phyloP scores from a whole-genome alignment of 2,329 filamentous ascomycete species.

The Pseudogymnoascus sp. region DNA sequence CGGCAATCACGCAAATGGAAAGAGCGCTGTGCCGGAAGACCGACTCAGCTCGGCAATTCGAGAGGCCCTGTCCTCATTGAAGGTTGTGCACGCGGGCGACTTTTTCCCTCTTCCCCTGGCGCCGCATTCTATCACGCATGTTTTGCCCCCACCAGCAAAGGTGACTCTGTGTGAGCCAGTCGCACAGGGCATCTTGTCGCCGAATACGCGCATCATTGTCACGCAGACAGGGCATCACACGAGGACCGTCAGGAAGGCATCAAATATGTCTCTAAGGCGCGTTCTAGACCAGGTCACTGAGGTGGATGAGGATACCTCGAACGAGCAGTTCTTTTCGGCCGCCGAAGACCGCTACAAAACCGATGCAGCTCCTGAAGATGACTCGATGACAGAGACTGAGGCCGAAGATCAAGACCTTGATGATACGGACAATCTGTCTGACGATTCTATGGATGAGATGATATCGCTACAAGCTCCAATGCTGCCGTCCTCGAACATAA shows the following conservation, averaged over 20 bases:
- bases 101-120: slow-evolving; percentile 67
- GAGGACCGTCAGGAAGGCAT: slow-evolving; percentile 42
- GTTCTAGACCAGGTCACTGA: slow-evolving; percentile 50
- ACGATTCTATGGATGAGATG: slow-evolving; percentile 88
- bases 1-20: slow-evolving; percentile 31
- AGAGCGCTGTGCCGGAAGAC: slow-evolving; percentile 38
- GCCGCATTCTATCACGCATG: slow-evolving; percentile 79
- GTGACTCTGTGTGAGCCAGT: slow-evolving; percentile 93
- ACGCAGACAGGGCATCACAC: slow-evolving; percentile 51
- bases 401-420: slow-evolving; percentile 54
- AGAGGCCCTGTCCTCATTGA: slow-evolving; percentile 61
- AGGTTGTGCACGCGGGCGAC: slow-evolving; percentile 77
- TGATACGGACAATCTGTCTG: slow-evolving; percentile 68
- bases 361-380: slow-evolving; percentile 43
- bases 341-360: slow-evolving; percentile 67
- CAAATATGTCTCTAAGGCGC: slow-evolving; percentile 39
- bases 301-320: slow-evolving; percentile 72
- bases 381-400: slow-evolving; percentile 49
- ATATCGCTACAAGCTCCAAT: slow-evolving; percentile 79
- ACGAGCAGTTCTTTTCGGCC: slow-evolving; percentile 87
- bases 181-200: slow-evolving; percentile 70
- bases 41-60: slow-evolving; percentile 59
- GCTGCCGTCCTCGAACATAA: slow-evolving; percentile 67
- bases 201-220: slow-evolving; percentile 76
- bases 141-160: slow-evolving; percentile 73